phyloP scores from a whole-genome alignment of 208 protist genomes.

The Trypanosoma caninum region DNA sequence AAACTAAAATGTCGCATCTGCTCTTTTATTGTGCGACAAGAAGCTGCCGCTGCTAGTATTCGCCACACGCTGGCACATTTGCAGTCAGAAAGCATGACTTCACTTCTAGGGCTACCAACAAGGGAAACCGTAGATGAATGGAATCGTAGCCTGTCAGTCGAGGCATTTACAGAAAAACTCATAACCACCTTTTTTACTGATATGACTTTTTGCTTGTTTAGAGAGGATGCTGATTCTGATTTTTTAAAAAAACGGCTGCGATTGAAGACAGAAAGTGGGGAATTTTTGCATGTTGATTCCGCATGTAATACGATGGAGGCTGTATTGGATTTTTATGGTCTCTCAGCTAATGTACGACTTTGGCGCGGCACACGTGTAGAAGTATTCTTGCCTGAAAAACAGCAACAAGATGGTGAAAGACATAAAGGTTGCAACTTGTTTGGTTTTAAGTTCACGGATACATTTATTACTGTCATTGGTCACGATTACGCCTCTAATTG shows the following conservation, averaged over 20 bases:
- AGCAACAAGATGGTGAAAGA: slow-evolving; percentile 5
- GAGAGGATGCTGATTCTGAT: neutral
- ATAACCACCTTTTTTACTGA: slow-evolving; percentile 16
- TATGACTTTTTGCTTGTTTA: neutral
- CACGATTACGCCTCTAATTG: slow-evolving; percentile 48
- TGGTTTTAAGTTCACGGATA: slow-evolving; percentile 7
- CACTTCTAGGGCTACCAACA: slow-evolving; percentile 26
- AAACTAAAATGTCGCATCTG: slow-evolving; percentile 62
- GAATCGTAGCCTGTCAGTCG: slow-evolving; percentile 43
- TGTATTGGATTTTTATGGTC: neutral
- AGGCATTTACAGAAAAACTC: slow-evolving; percentile 24
- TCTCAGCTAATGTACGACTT: neutral
- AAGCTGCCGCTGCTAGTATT: slow-evolving; percentile 30
- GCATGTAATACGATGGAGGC: neutral
- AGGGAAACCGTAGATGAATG: slow-evolving; percentile 32
- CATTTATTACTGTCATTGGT: slow-evolving; percentile 44
- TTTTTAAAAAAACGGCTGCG: slow-evolving; percentile 4
- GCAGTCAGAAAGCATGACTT: no score
- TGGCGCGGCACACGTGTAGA: slow-evolving; percentile 23
- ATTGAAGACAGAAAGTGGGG: neutral
- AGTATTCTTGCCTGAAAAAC: slow-evolving; percentile 10
- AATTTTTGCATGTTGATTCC: neutral
- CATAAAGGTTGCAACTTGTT: neutral
- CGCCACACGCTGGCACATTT: no score
- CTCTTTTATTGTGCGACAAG: slow-evolving; percentile 35